phyloP scores from a whole-genome alignment of 176 grass and related monocot species.

The Aechmea fasciata region DNA sequence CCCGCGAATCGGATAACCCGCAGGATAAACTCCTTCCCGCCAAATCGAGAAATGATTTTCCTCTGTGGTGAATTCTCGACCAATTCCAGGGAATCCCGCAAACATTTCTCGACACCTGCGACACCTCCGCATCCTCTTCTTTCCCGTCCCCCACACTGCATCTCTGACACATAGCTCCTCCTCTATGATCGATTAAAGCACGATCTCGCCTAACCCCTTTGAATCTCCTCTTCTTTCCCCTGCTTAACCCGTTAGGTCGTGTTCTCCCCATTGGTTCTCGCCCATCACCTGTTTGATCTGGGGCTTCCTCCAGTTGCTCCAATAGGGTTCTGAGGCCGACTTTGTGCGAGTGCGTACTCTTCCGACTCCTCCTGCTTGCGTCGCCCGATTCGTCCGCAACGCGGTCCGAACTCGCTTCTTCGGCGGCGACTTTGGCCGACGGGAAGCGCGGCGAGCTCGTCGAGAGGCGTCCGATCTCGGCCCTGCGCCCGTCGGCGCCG shows the following conservation, averaged over 20 bases:
- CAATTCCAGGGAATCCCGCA: conserved; percentile 98
- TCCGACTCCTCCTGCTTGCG: background rate
- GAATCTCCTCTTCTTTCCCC: conserved; percentile 25
- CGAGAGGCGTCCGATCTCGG: background rate
- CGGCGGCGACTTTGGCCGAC: conserved; percentile 2
- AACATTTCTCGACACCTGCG: conserved; percentile 43
- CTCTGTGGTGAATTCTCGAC: conserved; percentile 87
- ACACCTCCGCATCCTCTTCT: conserved; percentile 29
- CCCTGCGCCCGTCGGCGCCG: background rate
- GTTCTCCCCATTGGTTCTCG: too few relatives aligned
- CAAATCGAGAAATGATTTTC: conserved; percentile 81
- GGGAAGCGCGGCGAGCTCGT: background rate
- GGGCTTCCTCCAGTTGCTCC: conserved; percentile 8
- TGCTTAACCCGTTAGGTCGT: background rate
- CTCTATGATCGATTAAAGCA: conserved; percentile 14
- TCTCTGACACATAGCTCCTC: conserved; percentile 28
- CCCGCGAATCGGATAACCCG: conserved; percentile 61
- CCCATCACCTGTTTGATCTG: background rate
- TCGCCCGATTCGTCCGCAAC: background rate
- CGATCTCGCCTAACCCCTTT: conserved; percentile 18
- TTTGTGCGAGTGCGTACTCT: background rate
- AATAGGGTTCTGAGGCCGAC: background rate
- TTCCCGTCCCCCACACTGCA: conserved; percentile 10
- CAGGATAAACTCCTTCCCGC: conserved; percentile 87
- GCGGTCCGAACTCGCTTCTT: background rate